Conservation (phyloP, 2,329 filamentous ascomycete genomes). For the Venturiaceae sp. region DNA sequence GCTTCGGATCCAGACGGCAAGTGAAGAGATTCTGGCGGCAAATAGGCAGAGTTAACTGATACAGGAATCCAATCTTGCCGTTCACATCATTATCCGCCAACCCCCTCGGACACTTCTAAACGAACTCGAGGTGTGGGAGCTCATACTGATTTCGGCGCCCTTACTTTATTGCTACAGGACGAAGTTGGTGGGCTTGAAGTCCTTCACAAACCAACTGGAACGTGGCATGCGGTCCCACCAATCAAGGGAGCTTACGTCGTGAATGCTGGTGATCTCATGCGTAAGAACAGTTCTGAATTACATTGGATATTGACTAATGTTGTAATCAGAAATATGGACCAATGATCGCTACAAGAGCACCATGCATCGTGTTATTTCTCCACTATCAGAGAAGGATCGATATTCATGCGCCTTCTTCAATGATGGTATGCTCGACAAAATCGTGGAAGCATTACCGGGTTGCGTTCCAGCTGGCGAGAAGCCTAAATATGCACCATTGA, state of each 20-base stretch:
- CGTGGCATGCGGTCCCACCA: background rate
- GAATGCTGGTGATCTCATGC: background rate
- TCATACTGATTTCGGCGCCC: conserved; percentile 6
- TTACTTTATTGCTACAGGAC: conserved; percentile 3
- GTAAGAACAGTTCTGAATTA: background rate
- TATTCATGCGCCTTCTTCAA: conserved; percentile 25
- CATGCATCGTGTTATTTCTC: conserved; percentile 21
- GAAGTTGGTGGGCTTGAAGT: conserved; percentile 3
- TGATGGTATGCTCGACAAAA: conserved; percentile 20
- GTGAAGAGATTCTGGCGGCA: background rate
- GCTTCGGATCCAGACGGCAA: conserved; percentile 8
- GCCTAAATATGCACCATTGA: conserved; percentile 21
- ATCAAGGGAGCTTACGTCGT: background rate
- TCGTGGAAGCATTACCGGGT: conserved; percentile 25
- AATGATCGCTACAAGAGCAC: conserved; percentile 10
- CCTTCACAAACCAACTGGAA: background rate
- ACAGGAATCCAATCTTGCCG: conserved; percentile 11
- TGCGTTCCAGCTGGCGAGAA: conserved; percentile 22
- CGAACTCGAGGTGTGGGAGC: background rate
- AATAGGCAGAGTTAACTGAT: background rate
- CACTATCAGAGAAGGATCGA: conserved; percentile 15
- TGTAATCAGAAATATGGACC: background rate
- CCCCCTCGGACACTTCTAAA: background rate
- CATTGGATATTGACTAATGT: background rate
- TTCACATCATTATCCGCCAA: conserved; percentile 8